A percentile compares a stretch with the other conserved stretches of the same genome.
Conservation (phyloP, 495 filamentous ascomycete species). For the Hyaloscypha finlandica region DNA sequence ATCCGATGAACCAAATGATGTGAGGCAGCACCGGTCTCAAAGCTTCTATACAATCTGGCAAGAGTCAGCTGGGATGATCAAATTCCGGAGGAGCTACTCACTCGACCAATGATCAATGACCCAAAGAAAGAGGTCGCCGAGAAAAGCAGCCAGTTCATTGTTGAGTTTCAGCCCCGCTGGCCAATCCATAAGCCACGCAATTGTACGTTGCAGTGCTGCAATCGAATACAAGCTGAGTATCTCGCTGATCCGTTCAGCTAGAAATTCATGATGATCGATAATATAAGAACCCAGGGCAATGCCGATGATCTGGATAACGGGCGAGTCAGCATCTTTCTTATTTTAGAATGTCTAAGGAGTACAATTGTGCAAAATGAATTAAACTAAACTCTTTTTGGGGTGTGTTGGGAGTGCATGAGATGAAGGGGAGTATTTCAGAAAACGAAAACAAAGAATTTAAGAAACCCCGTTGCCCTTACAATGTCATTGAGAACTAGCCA, state of each 20-base stretch:
- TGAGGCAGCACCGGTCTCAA: slow-evolving; percentile 79
- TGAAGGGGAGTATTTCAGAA: no score
- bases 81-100: slow-evolving; percentile 38
- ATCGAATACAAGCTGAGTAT: slow-evolving; percentile 83
- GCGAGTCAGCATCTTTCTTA: neutral
- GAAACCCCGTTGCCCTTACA: no score
- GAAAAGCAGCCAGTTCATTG: slow-evolving; percentile 87
- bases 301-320: slow-evolving; percentile 68
- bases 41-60: slow-evolving; percentile 66
- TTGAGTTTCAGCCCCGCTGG: slow-evolving; percentile 99
- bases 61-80: slow-evolving; percentile 23
- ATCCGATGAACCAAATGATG: slow-evolving; percentile 90
- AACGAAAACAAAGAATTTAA: no score
- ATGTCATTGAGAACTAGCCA: slow-evolving; percentile 98
- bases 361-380: no score
- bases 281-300: slow-evolving; percentile 96
- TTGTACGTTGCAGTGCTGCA: slow-evolving; percentile 83
- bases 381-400: no score
- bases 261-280: slow-evolving; percentile 88
- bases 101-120: slow-evolving; percentile 97
- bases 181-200: slow-evolving; percentile 91
- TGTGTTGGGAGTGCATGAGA: no score
- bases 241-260: slow-evolving; percentile 78
- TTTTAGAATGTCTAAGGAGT: no score
- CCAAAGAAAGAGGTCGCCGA: slow-evolving; percentile 95